phyloP scores from a whole-genome alignment of 352 stramenopile genomes.

The Phytophthora pini region DNA sequence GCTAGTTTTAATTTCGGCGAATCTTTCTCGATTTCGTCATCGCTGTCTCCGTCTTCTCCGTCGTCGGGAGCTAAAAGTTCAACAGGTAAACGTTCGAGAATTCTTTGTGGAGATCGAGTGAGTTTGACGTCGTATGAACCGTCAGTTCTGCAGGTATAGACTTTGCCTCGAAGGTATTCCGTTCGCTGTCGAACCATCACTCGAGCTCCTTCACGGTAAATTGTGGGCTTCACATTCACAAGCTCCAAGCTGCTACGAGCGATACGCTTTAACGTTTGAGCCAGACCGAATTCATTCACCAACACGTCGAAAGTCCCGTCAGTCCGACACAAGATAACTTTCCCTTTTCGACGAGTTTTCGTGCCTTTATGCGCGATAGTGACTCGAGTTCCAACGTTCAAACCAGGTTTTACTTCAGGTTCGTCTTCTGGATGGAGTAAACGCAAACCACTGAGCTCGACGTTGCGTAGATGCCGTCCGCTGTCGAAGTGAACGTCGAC shows the following conservation, averaged over 20 bases:
- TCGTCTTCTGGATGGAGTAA: constrained; percentile 33
- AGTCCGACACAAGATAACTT: constrained; percentile 57
- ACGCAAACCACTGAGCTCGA: constrained; percentile 56
- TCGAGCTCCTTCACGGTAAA: constrained; percentile 45
- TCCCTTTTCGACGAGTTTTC: constrained; percentile 51
- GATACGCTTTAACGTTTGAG: constrained; percentile 53
- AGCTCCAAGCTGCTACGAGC: constrained; percentile 29
- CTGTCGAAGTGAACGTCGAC: constrained; percentile 75
- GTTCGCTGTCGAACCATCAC: constrained; percentile 64
- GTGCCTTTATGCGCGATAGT: constrained; percentile 57
- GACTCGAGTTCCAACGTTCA: constrained; percentile 41
- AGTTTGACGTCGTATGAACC: constrained; percentile 66
- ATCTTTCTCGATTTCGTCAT: constrained; percentile 18
- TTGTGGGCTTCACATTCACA: constrained; percentile 27
- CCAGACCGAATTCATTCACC: constrained; percentile 51
- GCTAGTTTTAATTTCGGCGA: constrained; percentile 17
- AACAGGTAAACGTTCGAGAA: constrained; percentile 43
- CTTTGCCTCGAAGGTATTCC: constrained; percentile 60
- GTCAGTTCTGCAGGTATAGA: constrained; percentile 49
- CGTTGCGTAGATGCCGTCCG: constrained; percentile 59
- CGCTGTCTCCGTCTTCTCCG: constrained; percentile 39
- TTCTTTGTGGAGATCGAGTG: constrained; percentile 20
- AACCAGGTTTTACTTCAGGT: constrained; percentile 6
- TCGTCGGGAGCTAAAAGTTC: constrained; percentile 59
- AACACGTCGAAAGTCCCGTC: constrained; percentile 74